Percentiles rank a stretch among this genome's conserved stretches.
Evolutionary conservation across 2,329 filamentous ascomycete genomes (phyloP).

Genomic region (Samsoniella hepiali): DNA sequence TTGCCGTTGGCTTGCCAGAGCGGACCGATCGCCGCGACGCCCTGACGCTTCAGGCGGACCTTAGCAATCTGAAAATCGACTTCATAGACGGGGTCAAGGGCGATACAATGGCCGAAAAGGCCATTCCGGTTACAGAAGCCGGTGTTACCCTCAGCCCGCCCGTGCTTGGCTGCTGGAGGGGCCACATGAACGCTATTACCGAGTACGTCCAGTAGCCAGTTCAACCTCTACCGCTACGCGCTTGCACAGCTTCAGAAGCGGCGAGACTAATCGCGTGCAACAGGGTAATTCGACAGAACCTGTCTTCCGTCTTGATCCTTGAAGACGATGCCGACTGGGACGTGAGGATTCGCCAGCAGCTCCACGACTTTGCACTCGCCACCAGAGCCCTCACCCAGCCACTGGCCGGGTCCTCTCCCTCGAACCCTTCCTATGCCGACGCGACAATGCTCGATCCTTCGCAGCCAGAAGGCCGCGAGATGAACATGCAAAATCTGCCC

Average conservation of each 20-base stretch:
- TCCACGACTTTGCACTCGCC: slow-evolving; percentile 40
- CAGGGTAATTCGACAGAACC: slow-evolving; percentile 40
- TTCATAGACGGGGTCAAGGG: slow-evolving; percentile 46
- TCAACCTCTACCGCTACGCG: neutral
- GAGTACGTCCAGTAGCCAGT: slow-evolving; percentile 25
- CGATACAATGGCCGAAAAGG: slow-evolving; percentile 36
- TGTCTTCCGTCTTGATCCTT: slow-evolving; percentile 48
- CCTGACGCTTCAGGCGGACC: slow-evolving; percentile 44
- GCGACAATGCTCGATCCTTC: slow-evolving; percentile 25
- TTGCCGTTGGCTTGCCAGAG: slow-evolving; percentile 49
- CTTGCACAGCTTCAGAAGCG: slow-evolving; percentile 20
- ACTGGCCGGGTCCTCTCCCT: slow-evolving; percentile 9
- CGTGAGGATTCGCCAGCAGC: slow-evolving; percentile 46
- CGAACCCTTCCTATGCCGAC: slow-evolving; percentile 23
- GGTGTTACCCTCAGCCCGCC: slow-evolving; percentile 29
- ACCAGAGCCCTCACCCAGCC: slow-evolving; percentile 35
- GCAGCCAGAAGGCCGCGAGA: slow-evolving; percentile 20
- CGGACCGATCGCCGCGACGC: slow-evolving; percentile 51
- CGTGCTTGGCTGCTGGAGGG: slow-evolving; percentile 36
- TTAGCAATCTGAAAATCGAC: slow-evolving; percentile 43
- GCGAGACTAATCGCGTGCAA: neutral
- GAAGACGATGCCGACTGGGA: slow-evolving; percentile 61
- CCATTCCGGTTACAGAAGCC: slow-evolving; percentile 33
- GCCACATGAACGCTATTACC: slow-evolving; percentile 38
- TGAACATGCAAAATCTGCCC: slow-evolving; percentile 24